Percentiles rank a stretch among this genome's conserved stretches.
These are phyloP conservation scores for Citrus mangshanensis DNA, from an alignment of 345 rosid genomes.

Conservation along the genomic window DNA sequence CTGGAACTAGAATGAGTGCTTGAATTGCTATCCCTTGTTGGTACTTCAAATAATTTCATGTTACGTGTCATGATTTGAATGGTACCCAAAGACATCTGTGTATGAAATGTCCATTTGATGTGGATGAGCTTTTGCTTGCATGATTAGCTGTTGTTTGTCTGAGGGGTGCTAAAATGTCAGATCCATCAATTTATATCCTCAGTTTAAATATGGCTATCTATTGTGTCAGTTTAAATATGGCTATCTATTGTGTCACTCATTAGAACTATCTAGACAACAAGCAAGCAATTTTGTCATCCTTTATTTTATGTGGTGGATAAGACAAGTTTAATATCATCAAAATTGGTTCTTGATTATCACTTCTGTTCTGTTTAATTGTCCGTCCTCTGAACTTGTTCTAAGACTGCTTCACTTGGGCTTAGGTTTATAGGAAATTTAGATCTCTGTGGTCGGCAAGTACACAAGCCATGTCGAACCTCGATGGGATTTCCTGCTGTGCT, in stretches of 20 bases:
- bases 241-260: neutral
- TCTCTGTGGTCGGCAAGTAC: slow-evolving; percentile 87
- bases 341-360: neutral
- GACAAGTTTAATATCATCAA: neutral
- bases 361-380: neutral
- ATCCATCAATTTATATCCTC: too few relatives aligned
- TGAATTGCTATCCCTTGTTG: neutral
- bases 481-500: slow-evolving; percentile 97
- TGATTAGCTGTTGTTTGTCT: neutral
- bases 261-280: neutral
- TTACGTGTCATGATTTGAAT: neutral
- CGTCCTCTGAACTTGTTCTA: neutral
- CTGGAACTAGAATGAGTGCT: neutral
- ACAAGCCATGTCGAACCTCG: slow-evolving; percentile 86
- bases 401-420: slow-evolving; percentile 6
- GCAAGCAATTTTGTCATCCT: neutral
- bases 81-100: too few relatives aligned
- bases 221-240: neutral
- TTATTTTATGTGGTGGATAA: neutral
- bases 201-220: neutral
- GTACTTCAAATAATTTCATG: neutral
- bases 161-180: neutral
- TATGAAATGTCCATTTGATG: neutral
- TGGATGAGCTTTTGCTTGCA: neutral
- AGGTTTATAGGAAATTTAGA: slow-evolving; percentile 85